Percentiles rank a stretch among this genome's conserved stretches.
Evolutionary conservation across 306 rosid species (phyloP).

Genomic region (Rosa chinensis): DNA sequence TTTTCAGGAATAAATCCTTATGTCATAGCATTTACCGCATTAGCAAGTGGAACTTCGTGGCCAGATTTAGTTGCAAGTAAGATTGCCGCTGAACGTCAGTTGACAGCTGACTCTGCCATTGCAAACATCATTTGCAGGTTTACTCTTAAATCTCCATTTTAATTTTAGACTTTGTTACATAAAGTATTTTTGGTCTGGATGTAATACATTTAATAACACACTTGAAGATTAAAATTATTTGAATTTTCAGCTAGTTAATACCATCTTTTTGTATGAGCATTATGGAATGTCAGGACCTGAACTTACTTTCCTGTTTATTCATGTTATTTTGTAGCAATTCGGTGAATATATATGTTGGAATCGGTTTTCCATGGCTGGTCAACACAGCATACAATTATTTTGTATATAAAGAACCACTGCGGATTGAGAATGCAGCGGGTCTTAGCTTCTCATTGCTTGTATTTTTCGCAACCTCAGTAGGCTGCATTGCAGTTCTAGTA

Average conservation of each 20-base stretch:
- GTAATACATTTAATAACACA: not conserved
- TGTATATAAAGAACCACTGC: slow-evolving; percentile 67
- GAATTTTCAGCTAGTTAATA: not conserved
- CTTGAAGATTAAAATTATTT: no score
- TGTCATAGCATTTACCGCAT: slow-evolving; percentile 92
- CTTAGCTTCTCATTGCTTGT: slow-evolving; percentile 83
- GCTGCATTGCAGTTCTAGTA: slow-evolving; percentile 74
- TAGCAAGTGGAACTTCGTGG: slow-evolving; percentile 96
- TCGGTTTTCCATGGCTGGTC: slow-evolving; percentile 94
- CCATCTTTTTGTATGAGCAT: not conserved
- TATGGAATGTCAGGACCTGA: slow-evolving; percentile 13
- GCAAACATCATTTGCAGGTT: slow-evolving; percentile 99
- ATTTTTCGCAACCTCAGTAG: slow-evolving; percentile 77
- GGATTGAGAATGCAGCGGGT: slow-evolving; percentile 71
- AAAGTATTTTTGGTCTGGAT: slow-evolving; percentile 16
- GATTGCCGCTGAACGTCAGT: slow-evolving; percentile 96
- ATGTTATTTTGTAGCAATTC: slow-evolving; percentile 63
- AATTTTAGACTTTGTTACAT: slow-evolving; percentile 20
- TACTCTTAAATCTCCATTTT: slow-evolving; percentile 27
- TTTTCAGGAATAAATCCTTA: slow-evolving; percentile 82
- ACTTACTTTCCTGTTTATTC: slow-evolving; percentile 13
- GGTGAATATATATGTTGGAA: slow-evolving; percentile 92
- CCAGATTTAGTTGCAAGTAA: slow-evolving; percentile 98
- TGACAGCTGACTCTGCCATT: slow-evolving; percentile 93
- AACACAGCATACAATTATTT: slow-evolving; percentile 74